Conservation (phyloP, 345 rosid species). For the Pseudoturritis turrita region DNA sequence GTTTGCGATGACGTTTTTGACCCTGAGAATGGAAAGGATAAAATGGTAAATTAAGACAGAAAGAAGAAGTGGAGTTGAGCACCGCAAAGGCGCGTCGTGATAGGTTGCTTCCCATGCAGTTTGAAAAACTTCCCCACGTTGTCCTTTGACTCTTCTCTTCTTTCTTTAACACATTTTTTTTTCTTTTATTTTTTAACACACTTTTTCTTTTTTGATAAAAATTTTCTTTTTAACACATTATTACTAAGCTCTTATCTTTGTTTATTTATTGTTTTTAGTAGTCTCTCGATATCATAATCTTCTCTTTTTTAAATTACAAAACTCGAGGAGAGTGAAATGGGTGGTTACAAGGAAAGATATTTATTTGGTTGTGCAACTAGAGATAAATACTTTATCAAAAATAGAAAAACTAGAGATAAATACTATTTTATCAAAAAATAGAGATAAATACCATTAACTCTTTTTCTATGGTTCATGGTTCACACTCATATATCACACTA, state of each 20-base stretch:
- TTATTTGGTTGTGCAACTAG: neutral
- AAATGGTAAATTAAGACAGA: neutral
- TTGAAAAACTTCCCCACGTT: slow-evolving; percentile 42
- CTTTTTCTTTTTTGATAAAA: no score
- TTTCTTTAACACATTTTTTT: slow-evolving; percentile 17
- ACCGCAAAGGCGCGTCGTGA: slow-evolving; percentile 70
- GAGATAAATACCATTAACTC: no score
- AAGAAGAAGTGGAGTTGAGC: slow-evolving; percentile 33
- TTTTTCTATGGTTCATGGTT: no score
- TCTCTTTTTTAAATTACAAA: slow-evolving; percentile 17
- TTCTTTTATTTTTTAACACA: no score
- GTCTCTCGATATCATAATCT: slow-evolving; percentile 11
- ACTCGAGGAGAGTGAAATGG: slow-evolving; percentile 16
- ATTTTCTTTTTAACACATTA: neutral
- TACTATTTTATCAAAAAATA: no score
- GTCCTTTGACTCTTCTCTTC: slow-evolving; percentile 44
- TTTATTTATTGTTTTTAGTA: neutral
- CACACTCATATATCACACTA: no score
- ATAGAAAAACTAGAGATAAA: no score
- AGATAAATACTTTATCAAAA: no score
- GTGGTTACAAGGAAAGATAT: slow-evolving; percentile 6
- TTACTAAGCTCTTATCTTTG: slow-evolving; percentile 1
- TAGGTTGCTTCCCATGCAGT: slow-evolving; percentile 47
- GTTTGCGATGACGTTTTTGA: slow-evolving; percentile 15
- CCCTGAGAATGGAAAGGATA: neutral